These are phyloP conservation scores for Trichoderma lentiforme DNA, from an alignment of 2,329 filamentous ascomycete species.

Conservation along the genomic window DNA sequence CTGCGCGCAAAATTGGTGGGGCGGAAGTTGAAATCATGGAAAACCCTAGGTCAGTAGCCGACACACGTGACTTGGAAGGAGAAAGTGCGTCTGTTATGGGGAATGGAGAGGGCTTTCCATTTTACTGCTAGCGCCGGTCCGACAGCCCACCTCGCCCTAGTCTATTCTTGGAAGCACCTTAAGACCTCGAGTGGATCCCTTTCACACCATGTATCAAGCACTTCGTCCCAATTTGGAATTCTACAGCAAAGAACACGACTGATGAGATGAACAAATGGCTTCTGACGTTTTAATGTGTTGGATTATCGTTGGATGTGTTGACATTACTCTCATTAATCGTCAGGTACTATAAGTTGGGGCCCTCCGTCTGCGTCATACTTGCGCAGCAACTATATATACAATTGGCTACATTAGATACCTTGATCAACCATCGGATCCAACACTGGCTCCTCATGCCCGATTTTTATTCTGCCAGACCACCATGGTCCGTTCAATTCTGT, in stretches of 20 bases:
- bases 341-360: too few species aligned
- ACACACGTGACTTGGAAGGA: slow-evolving; percentile 30
- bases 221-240: neutral
- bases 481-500: slow-evolving; percentile 38
- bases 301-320: too few species aligned
- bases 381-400: neutral
- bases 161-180: neutral
- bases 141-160: neutral
- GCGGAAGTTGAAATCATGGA: slow-evolving; percentile 31
- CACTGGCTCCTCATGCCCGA: neutral
- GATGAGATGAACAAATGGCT: neutral
- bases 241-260: neutral
- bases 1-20: slow-evolving; percentile 46
- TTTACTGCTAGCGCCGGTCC: neutral
- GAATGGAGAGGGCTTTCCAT: neutral
- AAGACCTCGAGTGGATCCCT: neutral
- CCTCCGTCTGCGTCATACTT: neutral
- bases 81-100: neutral
- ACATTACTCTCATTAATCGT: neutral
- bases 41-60: slow-evolving; percentile 38
- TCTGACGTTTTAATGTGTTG: too few species aligned
- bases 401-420: too few species aligned
- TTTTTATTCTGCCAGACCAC: slow-evolving; percentile 32
- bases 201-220: neutral
- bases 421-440: neutral